These are phyloP conservation scores for Allodekkera sacchari DNA, from an alignment of 805 yeast genomes.

Conservation along the genomic window DNA sequence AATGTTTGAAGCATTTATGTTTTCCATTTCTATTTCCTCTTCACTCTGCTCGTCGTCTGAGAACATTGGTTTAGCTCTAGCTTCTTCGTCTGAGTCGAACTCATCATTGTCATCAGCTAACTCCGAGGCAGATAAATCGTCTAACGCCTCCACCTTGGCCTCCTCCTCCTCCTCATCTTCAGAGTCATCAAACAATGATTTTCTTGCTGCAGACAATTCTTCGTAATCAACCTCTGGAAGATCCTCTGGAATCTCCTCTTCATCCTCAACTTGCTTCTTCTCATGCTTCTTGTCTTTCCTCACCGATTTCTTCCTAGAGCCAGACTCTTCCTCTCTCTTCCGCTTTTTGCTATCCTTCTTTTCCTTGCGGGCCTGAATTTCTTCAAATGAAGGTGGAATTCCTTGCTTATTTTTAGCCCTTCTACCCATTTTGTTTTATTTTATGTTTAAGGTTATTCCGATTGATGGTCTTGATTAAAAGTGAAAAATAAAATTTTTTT, in stretches of 20 bases:
- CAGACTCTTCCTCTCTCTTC: constrained; percentile 23
- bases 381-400: constrained; percentile 83
- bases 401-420: constrained; percentile 89
- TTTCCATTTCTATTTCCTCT: constrained; percentile 57
- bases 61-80: constrained; percentile 60
- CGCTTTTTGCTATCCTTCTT: constrained; percentile 32
- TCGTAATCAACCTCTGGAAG: constrained; percentile 62
- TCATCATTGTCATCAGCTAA: constrained; percentile 23
- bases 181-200: constrained; percentile 68
- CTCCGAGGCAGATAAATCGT: constrained; percentile 13
- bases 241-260: constrained; percentile 34
- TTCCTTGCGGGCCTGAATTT: constrained; percentile 43
- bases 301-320: constrained; percentile 22
- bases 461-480: too few relatives aligned
- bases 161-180: constrained; percentile 52
- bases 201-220: constrained; percentile 61
- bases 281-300: constrained; percentile 13
- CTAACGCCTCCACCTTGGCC: constrained; percentile 24
- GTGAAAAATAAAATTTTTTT: constrained; percentile 1
- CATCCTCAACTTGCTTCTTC: constrained; percentile 21
- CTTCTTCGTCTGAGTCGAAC: constrained; percentile 50
- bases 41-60: constrained; percentile 66
- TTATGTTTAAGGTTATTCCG: neutral
- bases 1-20: constrained; percentile 73
- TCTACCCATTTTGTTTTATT: constrained; percentile 65